phyloP scores from a whole-genome alignment of 2,329 filamentous ascomycete genomes.

The Talaromyces sp. region DNA sequence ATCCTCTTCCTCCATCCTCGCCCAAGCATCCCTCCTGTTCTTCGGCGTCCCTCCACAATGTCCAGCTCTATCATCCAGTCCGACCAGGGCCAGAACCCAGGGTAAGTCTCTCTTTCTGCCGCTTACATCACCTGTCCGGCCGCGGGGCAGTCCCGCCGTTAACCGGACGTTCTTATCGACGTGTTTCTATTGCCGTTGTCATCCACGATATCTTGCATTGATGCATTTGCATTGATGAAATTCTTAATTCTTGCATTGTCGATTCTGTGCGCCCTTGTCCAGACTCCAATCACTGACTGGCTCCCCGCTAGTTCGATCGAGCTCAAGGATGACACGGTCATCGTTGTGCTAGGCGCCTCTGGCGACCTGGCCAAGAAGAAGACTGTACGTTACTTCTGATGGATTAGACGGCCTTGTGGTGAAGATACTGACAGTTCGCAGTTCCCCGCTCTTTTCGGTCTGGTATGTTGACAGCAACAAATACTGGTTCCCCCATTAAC shows the following conservation, averaged over 20 bases:
- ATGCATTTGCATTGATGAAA: background rate
- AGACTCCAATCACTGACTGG: slow-evolving; percentile 27
- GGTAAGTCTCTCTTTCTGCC: slow-evolving; percentile 40
- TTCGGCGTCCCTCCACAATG: slow-evolving; percentile 31
- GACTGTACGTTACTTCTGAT: slow-evolving; percentile 60
- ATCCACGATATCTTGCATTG: background rate
- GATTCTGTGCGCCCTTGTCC: background rate
- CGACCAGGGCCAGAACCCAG: slow-evolving; percentile 47
- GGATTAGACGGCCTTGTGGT: no score
- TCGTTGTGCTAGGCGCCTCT: slow-evolving; percentile 93
- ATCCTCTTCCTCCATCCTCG: background rate
- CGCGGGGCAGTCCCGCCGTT: background rate
- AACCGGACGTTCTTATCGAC: background rate
- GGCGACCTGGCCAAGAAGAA: slow-evolving; percentile 99
- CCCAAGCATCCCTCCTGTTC: background rate
- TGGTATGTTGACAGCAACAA: slow-evolving; percentile 60
- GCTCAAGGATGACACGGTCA: slow-evolving; percentile 97
- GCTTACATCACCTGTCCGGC: slow-evolving; percentile 32
- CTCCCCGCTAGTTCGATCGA: slow-evolving; percentile 66
- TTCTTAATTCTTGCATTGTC: background rate
- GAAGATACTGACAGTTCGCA: slow-evolving; percentile 30
- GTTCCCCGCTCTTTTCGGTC: slow-evolving; percentile 95
- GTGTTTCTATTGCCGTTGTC: background rate
- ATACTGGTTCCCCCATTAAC: background rate
- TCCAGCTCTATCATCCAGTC: slow-evolving; percentile 47